A percentile compares a stretch with the other conserved stretches of the same genome.
Evolutionary conservation across 2,329 filamentous ascomycete genomes (phyloP).

Genomic region (Lachnellula hyalina): DNA sequence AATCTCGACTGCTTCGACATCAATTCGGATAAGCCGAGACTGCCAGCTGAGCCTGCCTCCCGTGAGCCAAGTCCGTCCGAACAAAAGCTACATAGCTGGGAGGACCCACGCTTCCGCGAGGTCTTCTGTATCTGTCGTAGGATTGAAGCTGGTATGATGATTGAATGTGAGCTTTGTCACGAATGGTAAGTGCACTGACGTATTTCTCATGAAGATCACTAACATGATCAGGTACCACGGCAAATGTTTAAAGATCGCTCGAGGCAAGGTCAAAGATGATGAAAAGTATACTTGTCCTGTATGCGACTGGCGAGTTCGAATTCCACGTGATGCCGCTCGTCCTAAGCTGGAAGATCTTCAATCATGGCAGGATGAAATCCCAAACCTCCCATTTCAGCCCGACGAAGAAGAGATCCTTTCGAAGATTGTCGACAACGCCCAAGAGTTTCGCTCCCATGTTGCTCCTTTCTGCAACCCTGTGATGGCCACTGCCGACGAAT

Average conservation of each 20-base stretch:
- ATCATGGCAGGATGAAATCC: conserved; percentile 78
- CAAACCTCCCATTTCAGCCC: conserved; percentile 80
- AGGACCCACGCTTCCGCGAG: conserved; percentile 62
- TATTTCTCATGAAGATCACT: background rate
- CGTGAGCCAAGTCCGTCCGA: conserved; percentile 65
- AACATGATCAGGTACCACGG: conserved; percentile 73
- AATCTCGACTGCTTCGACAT: conserved; percentile 91
- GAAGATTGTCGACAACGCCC: conserved; percentile 81
- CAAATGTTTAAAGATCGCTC: conserved; percentile 94
- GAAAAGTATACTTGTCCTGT: conserved; percentile 98
- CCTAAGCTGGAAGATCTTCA: conserved; percentile 90
- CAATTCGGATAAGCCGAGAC: conserved; percentile 73
- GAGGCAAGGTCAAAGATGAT: conserved; percentile 96
- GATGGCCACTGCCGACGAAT: conserved; percentile 76
- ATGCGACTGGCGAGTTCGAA: conserved; percentile 95
- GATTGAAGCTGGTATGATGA: conserved; percentile 97
- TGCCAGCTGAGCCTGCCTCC: conserved; percentile 88
- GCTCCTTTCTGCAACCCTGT: conserved; percentile 74
- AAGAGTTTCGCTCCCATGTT: conserved; percentile 79
- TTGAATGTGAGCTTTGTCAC: conserved; percentile 95
- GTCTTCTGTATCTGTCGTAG: conserved; percentile 97
- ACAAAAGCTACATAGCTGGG: conserved; percentile 49
- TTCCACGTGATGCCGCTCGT: conserved; percentile 89
- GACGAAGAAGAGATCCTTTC: conserved; percentile 85
- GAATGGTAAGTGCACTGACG: conserved; percentile 66